Conservation (phyloP, 1,139 yeast genomes). For the Saccharomyces hybrid region DNA sequence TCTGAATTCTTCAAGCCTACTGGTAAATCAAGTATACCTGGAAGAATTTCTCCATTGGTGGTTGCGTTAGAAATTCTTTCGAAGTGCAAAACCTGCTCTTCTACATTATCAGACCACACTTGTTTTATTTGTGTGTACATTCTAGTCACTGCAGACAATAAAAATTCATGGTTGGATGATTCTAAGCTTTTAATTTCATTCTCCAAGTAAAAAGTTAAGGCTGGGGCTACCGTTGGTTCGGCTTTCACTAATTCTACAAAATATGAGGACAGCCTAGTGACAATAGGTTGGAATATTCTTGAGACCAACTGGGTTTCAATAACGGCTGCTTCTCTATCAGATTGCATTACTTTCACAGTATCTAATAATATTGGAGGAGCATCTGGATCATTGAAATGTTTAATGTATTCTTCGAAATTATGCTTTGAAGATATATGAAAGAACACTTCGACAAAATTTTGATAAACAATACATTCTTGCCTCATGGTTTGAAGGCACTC, state of each 20-base stretch:
- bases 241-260: constrained; percentile 36
- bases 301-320: constrained; percentile 48
- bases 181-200: constrained; percentile 33
- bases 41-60: constrained; percentile 38
- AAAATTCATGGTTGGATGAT: constrained; percentile 60
- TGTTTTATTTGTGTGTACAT: constrained; percentile 45
- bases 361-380: constrained; percentile 29
- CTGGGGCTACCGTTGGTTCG: constrained; percentile 39
- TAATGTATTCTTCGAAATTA: constrained; percentile 45
- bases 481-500: constrained; percentile 33
- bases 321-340: constrained; percentile 49
- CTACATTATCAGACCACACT: constrained; percentile 56
- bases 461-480: constrained; percentile 48
- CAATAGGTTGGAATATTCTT: constrained; percentile 47
- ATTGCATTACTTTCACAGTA: constrained; percentile 37
- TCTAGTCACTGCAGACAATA: constrained; percentile 47
- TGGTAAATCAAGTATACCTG: constrained; percentile 40
- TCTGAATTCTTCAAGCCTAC: constrained; percentile 38
- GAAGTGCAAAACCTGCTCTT: constrained; percentile 46
- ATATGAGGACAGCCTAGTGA: constrained; percentile 33
- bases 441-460: constrained; percentile 54
- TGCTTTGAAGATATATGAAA: constrained; percentile 54
- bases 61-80: constrained; percentile 44
- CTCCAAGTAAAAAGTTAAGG: constrained; percentile 39
- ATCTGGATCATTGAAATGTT: constrained; percentile 35